These are phyloP conservation scores for Dalechampia spathulata DNA, from an alignment of 441 rosid genomes.

Conservation along the genomic window DNA sequence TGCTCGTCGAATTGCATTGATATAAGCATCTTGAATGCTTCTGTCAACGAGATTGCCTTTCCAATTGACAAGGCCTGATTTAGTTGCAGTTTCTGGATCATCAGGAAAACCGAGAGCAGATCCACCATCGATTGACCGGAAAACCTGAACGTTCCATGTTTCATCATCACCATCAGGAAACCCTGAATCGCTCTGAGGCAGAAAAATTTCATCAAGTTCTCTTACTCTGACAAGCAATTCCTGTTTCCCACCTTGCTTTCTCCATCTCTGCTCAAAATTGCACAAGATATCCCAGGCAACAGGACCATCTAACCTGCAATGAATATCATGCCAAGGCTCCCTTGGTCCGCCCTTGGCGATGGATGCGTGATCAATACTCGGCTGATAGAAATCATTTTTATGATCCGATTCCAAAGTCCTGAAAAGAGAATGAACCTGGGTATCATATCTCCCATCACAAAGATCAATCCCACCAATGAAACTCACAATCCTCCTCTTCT, in stretches of 20 bases:
- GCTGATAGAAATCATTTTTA: conserved; percentile 29
- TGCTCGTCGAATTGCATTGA: conserved; percentile 83
- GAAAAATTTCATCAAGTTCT: conserved; percentile 13
- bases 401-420: conserved; percentile 23
- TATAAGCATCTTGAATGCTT: conserved; percentile 89
- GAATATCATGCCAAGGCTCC: conserved; percentile 44
- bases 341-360: conserved; percentile 32
- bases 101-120: conserved; percentile 86
- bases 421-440: conserved; percentile 28
- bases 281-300: conserved; percentile 34
- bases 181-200: conserved; percentile 11
- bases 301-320: conserved; percentile 32
- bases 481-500: conserved; percentile 28
- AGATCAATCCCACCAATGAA: conserved; percentile 34
- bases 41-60: conserved; percentile 84
- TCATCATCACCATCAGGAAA: conserved; percentile 12
- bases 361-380: conserved; percentile 19
- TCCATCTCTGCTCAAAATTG: conserved; percentile 41
- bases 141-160: conserved; percentile 69
- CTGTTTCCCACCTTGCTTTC: conserved; percentile 22
- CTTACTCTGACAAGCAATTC: conserved; percentile 15
- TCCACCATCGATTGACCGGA: conserved; percentile 88
- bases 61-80: conserved; percentile 74
- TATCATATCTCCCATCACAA: conserved; percentile 31
- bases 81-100: conserved; percentile 70